Evolutionary conservation across 2,329 filamentous ascomycete genomes (phyloP).

Genomic region (Trichophyton schoenleinii): DNA sequence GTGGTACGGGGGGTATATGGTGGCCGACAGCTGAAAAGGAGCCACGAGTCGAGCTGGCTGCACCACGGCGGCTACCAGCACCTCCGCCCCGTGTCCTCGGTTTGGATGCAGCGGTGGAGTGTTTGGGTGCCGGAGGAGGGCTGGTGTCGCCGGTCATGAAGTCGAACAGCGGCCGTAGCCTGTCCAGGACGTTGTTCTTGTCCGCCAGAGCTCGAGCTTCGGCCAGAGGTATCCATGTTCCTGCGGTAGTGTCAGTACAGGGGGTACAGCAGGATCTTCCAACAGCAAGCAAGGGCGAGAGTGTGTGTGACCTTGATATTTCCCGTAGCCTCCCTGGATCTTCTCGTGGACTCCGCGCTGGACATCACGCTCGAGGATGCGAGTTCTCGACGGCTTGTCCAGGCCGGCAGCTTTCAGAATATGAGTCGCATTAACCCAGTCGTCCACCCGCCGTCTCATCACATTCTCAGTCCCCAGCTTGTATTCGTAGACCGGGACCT

Average conservation of each 20-base stretch:
- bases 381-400: conserved; percentile 88
- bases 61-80: conserved; percentile 6
- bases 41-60: neutral
- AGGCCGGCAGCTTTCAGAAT: conserved; percentile 95
- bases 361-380: conserved; percentile 90
- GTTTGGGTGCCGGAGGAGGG: conserved; percentile 86
- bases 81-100: conserved; percentile 63
- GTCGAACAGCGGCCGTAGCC: conserved; percentile 77
- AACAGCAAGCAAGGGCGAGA: neutral
- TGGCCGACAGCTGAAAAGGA: conserved; percentile 7
- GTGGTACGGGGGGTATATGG: neutral
- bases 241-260: conserved; percentile 31
- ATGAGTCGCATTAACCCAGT: conserved; percentile 99
- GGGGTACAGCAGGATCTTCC: too few species aligned
- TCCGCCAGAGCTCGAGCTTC: conserved; percentile 70
- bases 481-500: conserved; percentile 93
- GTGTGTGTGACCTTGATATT: conserved; percentile 67
- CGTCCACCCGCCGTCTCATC: conserved; percentile 83
- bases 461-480: conserved; percentile 83
- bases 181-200: conserved; percentile 75
- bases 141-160: conserved; percentile 73
- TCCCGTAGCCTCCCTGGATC: conserved; percentile 94
- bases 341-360: conserved; percentile 96
- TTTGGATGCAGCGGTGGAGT: conserved; percentile 61
- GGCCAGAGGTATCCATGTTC: conserved; percentile 88